Conservation (phyloP, 805 yeast genomes). For the Yarrowia divulgata region DNA sequence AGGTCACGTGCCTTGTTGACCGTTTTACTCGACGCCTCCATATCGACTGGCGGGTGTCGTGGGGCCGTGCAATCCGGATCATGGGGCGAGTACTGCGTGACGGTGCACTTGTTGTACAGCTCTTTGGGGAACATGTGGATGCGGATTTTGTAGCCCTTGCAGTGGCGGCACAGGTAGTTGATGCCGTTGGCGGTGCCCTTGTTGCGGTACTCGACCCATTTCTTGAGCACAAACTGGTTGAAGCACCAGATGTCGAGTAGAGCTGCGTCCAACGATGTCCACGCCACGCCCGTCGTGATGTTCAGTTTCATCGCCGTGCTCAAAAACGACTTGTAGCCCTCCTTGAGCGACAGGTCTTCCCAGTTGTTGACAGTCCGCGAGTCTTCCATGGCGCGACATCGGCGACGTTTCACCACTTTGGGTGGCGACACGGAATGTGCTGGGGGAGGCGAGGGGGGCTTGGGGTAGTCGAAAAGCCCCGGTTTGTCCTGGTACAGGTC, state of each 20-base stretch:
- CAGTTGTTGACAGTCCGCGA: conserved; percentile 31
- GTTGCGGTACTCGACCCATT: conserved; percentile 37
- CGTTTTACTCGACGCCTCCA: conserved; percentile 24
- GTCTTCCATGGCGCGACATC: conserved; percentile 26
- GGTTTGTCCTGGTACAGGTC: conserved; percentile 34
- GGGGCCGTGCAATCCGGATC: conserved; percentile 31
- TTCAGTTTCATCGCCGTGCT: conserved; percentile 33
- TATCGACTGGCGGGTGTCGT: conserved; percentile 24
- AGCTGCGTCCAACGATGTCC: conserved; percentile 35
- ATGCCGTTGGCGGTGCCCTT: conserved; percentile 38
- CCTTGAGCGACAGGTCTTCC: conserved; percentile 32
- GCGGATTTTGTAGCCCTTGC: conserved; percentile 34
- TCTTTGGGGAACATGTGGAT: conserved; percentile 36
- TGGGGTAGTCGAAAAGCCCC: conserved; percentile 19
- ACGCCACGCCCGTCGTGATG: conserved; percentile 32
- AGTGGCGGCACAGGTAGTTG: conserved; percentile 35
- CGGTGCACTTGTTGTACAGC: conserved; percentile 31
- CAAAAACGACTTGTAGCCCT: conserved; percentile 37
- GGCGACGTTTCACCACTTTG: conserved; percentile 16
- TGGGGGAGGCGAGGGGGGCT: conserved; percentile 21
- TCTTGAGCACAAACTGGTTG: conserved; percentile 37
- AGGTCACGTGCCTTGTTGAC: conserved; percentile 11
- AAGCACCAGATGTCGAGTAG: conserved; percentile 35
- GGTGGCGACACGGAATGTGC: conserved; percentile 10
- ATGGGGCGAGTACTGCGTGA: conserved; percentile 30